Evolutionary conservation across 306 rosid genomes (phyloP).

Genomic region (Hippophae rhamnoides): DNA sequence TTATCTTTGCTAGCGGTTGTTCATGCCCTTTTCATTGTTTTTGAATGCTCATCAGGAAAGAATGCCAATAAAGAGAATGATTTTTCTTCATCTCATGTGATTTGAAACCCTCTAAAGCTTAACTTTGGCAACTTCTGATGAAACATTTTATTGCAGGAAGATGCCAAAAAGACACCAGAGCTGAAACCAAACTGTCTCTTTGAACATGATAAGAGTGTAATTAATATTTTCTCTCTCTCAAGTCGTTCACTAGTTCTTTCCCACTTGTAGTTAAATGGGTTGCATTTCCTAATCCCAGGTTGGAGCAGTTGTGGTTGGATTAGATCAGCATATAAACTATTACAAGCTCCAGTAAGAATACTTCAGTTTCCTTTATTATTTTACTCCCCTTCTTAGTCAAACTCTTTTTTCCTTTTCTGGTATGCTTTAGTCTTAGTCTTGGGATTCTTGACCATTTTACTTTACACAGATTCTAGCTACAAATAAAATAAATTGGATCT

Average conservation of each 20-base stretch:
- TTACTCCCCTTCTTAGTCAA: background rate
- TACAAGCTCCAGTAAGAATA: constrained; percentile 91
- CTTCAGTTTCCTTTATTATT: constrained; percentile 2
- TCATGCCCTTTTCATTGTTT: background rate
- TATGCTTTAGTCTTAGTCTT: background rate
- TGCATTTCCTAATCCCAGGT: constrained; percentile 49
- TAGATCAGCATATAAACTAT: constrained; percentile 76
- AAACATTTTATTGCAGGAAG: constrained; percentile 55
- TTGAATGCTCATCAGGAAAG: background rate
- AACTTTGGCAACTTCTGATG: constrained; percentile 14
- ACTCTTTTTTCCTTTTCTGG: background rate
- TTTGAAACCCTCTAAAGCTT: background rate
- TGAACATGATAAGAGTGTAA: constrained; percentile 88
- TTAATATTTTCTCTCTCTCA: constrained; percentile 20
- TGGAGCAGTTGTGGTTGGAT: constrained; percentile 96
- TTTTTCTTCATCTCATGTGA: background rate
- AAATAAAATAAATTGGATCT: too few species aligned
- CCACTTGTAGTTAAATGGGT: constrained; percentile 13
- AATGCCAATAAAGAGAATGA: background rate
- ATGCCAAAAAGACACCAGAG: constrained; percentile 49
- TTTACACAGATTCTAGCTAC: too few species aligned
- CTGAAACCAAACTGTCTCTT: constrained; percentile 41
- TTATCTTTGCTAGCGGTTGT: background rate
- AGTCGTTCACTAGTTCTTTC: constrained; percentile 15
- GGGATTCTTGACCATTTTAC: too few species aligned